Percentiles rank a stretch among this genome's conserved stretches.
Evolutionary conservation across 2,329 filamentous ascomycete species (phyloP).

Genomic region (Emergomyces pasteurianus): DNA sequence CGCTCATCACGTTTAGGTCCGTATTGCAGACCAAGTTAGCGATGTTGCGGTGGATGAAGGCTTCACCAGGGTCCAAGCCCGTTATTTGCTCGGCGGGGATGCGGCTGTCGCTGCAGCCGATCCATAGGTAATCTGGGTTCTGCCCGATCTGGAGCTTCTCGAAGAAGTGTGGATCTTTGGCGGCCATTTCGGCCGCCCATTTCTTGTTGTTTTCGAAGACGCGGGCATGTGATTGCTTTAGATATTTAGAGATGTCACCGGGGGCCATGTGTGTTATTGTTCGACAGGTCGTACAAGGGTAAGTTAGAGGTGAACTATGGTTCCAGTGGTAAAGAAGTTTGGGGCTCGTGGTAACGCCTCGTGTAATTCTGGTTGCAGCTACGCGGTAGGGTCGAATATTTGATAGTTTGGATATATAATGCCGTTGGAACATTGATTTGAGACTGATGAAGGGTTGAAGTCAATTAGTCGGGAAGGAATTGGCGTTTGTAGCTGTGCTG

Average conservation of each 20-base stretch:
- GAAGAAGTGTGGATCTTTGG: constrained; percentile 54
- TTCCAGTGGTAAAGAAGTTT: not conserved
- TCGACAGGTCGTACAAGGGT: not conserved
- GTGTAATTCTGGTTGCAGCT: not conserved
- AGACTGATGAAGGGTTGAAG: not conserved
- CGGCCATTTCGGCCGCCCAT: constrained; percentile 51
- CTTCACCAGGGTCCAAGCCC: constrained; percentile 22
- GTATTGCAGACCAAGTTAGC: constrained; percentile 21
- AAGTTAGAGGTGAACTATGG: not conserved
- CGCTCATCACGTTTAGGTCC: constrained; percentile 21
- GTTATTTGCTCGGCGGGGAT: constrained; percentile 24
- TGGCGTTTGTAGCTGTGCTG: not conserved
- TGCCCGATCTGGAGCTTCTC: constrained; percentile 52
- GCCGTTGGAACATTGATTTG: not conserved
- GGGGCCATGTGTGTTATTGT: not conserved
- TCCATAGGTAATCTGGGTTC: constrained; percentile 53
- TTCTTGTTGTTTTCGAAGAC: constrained; percentile 57
- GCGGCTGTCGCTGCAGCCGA: constrained; percentile 22
- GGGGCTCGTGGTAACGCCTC: not conserved
- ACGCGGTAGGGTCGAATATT: not conserved
- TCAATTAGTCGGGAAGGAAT: not conserved
- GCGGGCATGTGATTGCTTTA: constrained; percentile 45
- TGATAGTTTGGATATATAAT: not conserved
- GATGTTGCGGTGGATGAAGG: constrained; percentile 25
- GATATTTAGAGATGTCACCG: constrained; percentile 1